Base-by-base conservation (phyloP, 495 filamentous ascomycete genomes). In the Podospora bellae-mahoneyi region DNA sequence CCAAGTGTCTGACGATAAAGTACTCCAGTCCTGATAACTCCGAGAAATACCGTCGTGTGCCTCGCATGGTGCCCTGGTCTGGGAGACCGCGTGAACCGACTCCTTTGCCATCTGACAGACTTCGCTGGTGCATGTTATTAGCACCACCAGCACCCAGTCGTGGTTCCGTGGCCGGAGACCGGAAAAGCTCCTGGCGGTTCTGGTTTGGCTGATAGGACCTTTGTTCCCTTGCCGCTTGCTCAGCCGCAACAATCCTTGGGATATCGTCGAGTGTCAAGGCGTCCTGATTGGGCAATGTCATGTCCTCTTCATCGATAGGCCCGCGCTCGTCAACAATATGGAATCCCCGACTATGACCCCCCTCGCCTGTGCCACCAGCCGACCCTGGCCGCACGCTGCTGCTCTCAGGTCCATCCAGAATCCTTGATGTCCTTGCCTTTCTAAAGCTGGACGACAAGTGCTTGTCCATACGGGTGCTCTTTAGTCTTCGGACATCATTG, bases 1-100 rank as follows among this genome's bases (percentile, higher is more conserved):
- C 96, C 67, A 97, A 90, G 74, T 97, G 93, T 39, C 95, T 88
- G 64, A 99, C 90, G 74, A 97, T 97, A 78, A 99, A 97, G 74
- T 97, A 97, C 71, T 99, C 95, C 66, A 99, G 80, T 5, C 93
- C 93, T 23, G 96, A 95, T 0, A 99, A 84, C 75, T 99, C 96
- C 0, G 95, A 97, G 76, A 99, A 99, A 76, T 96, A 99, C 69
- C 88, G 89, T 75, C 94, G 93, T 9, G 79, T 76, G 74, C 82
- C 71, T 59, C 84, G 83, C 53, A 88, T 80, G 19, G 84, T 78
- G 23, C 79, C 81, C 26, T 78, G 78, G 27, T 88, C 86, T 30
- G 80, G 80, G 28, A 70, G 55, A 15, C 71, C 64, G n/a, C 76
- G 77, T n/a, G 84, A 72, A 23, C 87, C 85, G 4, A 64, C 64